Conservation (phyloP, 2,329 filamentous ascomycete genomes). For the Ophiostoma ips region DNA sequence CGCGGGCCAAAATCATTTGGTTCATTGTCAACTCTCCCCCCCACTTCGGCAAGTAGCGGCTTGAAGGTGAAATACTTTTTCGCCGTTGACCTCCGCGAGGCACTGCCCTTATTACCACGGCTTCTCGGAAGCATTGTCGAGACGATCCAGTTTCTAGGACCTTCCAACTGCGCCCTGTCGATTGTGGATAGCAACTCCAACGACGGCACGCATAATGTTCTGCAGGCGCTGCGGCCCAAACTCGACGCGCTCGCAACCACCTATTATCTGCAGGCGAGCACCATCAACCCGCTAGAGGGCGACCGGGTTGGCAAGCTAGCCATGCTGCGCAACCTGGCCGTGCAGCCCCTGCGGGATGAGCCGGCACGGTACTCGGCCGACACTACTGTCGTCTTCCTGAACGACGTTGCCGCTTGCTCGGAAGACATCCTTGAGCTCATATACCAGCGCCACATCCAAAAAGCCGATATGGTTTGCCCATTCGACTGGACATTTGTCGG, state of each 20-base stretch:
- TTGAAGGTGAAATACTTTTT: slow-evolving; percentile 30
- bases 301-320: slow-evolving; percentile 61
- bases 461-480: slow-evolving; percentile 41
- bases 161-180: slow-evolving; percentile 35
- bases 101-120: slow-evolving; percentile 30
- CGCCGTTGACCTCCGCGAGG: slow-evolving; percentile 36
- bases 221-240: slow-evolving; percentile 26
- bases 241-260: slow-evolving; percentile 24
- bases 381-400: slow-evolving; percentile 36
- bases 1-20: not conserved
- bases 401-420: slow-evolving; percentile 37
- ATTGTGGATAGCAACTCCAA: slow-evolving; percentile 41
- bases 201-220: slow-evolving; percentile 39
- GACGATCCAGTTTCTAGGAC: slow-evolving; percentile 24
- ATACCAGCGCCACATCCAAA: slow-evolving; percentile 30
- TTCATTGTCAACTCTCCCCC: not conserved
- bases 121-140: slow-evolving; percentile 35
- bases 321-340: slow-evolving; percentile 55
- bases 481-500: slow-evolving; percentile 41
- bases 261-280: slow-evolving; percentile 30
- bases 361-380: slow-evolving; percentile 15
- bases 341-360: slow-evolving; percentile 38
- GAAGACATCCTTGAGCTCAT: slow-evolving; percentile 45
- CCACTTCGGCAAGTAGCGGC: not conserved
- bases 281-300: slow-evolving; percentile 22